Evolutionary conservation across 306 rosid species (phyloP).

Genomic region (Boehmeria nivea): DNA sequence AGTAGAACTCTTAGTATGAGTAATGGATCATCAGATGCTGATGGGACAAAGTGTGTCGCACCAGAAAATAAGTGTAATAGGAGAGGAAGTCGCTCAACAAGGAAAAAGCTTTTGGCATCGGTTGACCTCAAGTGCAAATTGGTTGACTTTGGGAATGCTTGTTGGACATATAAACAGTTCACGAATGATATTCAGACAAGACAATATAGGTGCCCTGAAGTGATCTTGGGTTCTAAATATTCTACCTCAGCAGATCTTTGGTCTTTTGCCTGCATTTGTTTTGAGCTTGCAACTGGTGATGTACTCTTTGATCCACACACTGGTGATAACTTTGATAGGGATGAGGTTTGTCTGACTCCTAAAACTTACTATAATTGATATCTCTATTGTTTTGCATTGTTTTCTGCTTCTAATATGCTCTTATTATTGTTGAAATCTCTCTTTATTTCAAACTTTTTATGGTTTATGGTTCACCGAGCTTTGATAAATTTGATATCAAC

Average conservation of each 20-base stretch:
- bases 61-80: conserved; percentile 38
- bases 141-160: conserved; percentile 97
- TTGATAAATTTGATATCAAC: too few relatives aligned
- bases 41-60: conserved; percentile 37
- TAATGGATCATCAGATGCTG: conserved; percentile 48
- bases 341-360: conserved; percentile 79
- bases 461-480: background rate
- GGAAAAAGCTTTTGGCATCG: conserved; percentile 68
- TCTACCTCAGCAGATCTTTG: conserved; percentile 93
- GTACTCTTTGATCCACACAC: conserved; percentile 95
- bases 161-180: conserved; percentile 97
- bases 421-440: background rate
- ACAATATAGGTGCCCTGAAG: conserved; percentile 97
- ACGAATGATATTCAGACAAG: conserved; percentile 92
- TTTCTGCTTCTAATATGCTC: background rate
- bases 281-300: conserved; percentile 96
- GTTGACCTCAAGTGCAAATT: conserved; percentile 80
- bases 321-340: conserved; percentile 90
- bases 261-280: conserved; percentile 97
- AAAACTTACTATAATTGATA: too few relatives aligned
- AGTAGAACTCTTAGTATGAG: conserved; percentile 41
- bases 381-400: background rate
- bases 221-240: conserved; percentile 87
- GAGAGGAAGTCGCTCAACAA: conserved; percentile 64
- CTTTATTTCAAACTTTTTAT: background rate